A percentile compares a stretch with the other conserved stretches of the same genome.
These are phyloP conservation scores for Botrytis aclada DNA, from an alignment of 2,329 filamentous ascomycete genomes.

Conservation along the genomic window DNA sequence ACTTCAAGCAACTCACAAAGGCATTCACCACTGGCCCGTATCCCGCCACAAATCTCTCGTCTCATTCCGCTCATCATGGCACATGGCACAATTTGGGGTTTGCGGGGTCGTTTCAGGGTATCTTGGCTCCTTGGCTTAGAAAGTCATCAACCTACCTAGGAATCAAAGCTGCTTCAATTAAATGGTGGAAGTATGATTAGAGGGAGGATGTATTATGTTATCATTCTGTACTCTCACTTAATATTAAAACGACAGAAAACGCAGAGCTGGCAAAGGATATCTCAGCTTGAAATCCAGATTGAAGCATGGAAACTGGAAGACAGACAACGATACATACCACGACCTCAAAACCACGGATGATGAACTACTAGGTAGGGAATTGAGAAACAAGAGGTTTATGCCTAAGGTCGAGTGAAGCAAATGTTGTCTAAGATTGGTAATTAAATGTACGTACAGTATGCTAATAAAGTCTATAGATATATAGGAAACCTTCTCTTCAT, in stretches of 20 bases:
- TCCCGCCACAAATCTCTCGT: not conserved
- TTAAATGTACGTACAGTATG: not conserved
- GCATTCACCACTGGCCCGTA: not conserved
- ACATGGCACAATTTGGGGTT: not conserved
- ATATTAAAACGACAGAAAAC: too few relatives aligned
- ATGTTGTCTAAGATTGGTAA: not conserved
- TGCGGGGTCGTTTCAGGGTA: constrained; percentile 7
- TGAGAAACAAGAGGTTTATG: too few relatives aligned
- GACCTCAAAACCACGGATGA: too few relatives aligned
- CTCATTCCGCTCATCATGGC: not conserved
- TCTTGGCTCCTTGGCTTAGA: not conserved
- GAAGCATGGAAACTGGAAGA: not conserved
- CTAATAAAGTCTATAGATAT: not conserved
- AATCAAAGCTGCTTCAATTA: too few relatives aligned
- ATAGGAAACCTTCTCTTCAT: not conserved
- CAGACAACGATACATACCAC: not conserved
- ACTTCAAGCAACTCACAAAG: too few relatives aligned
- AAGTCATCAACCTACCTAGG: not conserved
- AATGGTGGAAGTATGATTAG: too few relatives aligned
- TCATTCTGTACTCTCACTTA: too few relatives aligned
- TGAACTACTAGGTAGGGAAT: too few relatives aligned
- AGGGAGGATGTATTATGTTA: too few relatives aligned
- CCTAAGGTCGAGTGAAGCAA: not conserved
- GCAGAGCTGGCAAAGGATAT: not conserved
- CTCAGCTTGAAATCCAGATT: not conserved